Evolutionary conservation across 345 rosid species (phyloP).

Genomic region (Rhodomyrtus tomentosa): DNA sequence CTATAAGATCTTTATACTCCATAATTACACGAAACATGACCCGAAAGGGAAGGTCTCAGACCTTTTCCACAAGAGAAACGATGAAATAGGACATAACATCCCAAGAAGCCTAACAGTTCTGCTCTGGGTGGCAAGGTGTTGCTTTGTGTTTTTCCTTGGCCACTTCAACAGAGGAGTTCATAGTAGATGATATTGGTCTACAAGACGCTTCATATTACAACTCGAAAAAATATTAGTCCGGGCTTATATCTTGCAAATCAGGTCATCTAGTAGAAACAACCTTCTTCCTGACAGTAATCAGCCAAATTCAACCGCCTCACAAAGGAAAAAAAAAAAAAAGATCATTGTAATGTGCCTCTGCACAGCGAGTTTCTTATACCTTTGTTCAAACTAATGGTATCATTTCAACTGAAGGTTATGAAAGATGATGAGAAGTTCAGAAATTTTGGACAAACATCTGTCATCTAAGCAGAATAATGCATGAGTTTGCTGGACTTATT

Average conservation of each 20-base stretch:
- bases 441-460: not conserved
- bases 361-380: not conserved
- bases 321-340: not conserved
- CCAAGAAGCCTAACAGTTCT: not conserved
- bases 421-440: not conserved
- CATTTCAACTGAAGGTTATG: not conserved
- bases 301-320: not conserved
- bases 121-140: not conserved
- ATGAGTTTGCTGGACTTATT: not conserved
- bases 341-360: not conserved
- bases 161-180: not conserved
- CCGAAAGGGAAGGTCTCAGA: not conserved
- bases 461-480: not conserved
- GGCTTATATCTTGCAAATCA: not conserved
- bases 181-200: not conserved
- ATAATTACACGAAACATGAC: not conserved
- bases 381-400: not conserved
- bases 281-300: not conserved
- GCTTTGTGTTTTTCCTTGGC: not conserved
- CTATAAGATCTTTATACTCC: not conserved
- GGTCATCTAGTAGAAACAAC: not conserved
- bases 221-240: not conserved
- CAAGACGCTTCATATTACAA: not conserved
- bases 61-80: not conserved
- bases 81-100: not conserved